phyloP scores from a whole-genome alignment of 192 early-diverging fungal species.

The Podila minutissima region DNA sequence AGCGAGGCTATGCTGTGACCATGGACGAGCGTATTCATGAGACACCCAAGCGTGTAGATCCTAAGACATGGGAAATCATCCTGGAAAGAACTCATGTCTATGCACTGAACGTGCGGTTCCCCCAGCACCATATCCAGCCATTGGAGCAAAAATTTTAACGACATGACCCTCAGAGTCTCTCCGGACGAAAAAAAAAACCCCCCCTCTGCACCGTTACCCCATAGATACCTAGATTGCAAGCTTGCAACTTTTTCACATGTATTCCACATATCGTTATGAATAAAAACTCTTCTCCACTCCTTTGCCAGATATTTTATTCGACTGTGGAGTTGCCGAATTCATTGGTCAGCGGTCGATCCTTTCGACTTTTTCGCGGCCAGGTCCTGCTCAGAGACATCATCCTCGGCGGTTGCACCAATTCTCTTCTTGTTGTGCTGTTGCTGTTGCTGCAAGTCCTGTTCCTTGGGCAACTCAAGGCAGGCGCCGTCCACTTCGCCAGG shows the following conservation, averaged over 20 bases:
- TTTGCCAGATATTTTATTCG: neutral
- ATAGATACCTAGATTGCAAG: too few species aligned
- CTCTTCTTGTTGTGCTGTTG: constrained; percentile 25
- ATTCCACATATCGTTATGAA: too few species aligned
- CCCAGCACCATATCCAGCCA: constrained; percentile 67
- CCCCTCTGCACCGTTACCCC: too few species aligned
- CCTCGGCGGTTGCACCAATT: constrained; percentile 18
- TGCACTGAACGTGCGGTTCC: constrained; percentile 63
- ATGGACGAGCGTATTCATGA: constrained; percentile 62
- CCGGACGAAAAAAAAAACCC: too few species aligned
- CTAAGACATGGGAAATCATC: constrained; percentile 59
- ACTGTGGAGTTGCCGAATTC: neutral
- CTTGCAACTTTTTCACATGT: too few species aligned
- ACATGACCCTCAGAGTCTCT: too few species aligned
- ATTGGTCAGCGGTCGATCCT: constrained; percentile 14
- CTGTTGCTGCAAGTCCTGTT: constrained; percentile 3
- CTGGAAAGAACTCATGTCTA: constrained; percentile 58
- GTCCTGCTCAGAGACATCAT: neutral
- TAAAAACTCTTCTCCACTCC: too few species aligned
- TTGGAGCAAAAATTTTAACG: constrained; percentile 66
- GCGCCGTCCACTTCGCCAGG: constrained; percentile 48
- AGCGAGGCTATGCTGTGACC: constrained; percentile 65
- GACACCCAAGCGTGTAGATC: constrained; percentile 58
- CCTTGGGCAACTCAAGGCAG: constrained; percentile 46
- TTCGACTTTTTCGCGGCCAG: constrained; percentile 24